Base-by-base conservation (phyloP, 495 filamentous ascomycete species). In the Annulohypoxylon maeteangense region DNA sequence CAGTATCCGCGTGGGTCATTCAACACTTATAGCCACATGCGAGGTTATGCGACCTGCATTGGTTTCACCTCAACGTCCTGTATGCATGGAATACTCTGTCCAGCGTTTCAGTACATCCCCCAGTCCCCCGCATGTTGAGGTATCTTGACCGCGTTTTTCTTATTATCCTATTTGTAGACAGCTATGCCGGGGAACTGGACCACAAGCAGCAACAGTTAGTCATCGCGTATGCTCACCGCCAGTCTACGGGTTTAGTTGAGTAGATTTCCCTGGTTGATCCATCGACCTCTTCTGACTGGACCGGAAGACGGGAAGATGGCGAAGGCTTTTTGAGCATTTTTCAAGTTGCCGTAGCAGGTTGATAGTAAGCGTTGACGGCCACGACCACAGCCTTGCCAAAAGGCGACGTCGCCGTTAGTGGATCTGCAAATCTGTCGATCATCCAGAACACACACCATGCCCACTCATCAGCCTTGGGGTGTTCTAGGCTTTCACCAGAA, bases 371-470 rank as follows among this genome's bases (percentile, higher is more conserved):
- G 7, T 73, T 27, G 32, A 44, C 29, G 7, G 68, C 29, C 32
- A 65, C 47, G 38, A 64, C 29, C 32, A 18, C 58, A 76, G 74
- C 74, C 74, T 76, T 40, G 71, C 71, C 53, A 34, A 68, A 70
- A 62, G 56, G 31, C 61, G 65, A 74, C 74, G 65, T 74, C 56
- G 65, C 32, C 48, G 47, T 48, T 48, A 38, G 59, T 74, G 71
- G 71, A 65, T 68, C 68, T 74, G 68, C 65, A 65, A 65, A 72
- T 65, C 27, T 63, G 68, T 72, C 71, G 74, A 74, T 76, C 71
- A 70, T 27, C 36, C 61, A 45, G 57, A 48, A 67, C 70, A 70
- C 62, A 70, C 34, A 67, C 67, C 67, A 67, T 58, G 71, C 62
- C 71, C 62, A 63, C 50, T 50, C 67, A 38, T 70, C 67, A 70